Evolutionary conservation across 768 basidiomycete genomes (phyloP).

Genomic region (Antrodiella citrinella): DNA sequence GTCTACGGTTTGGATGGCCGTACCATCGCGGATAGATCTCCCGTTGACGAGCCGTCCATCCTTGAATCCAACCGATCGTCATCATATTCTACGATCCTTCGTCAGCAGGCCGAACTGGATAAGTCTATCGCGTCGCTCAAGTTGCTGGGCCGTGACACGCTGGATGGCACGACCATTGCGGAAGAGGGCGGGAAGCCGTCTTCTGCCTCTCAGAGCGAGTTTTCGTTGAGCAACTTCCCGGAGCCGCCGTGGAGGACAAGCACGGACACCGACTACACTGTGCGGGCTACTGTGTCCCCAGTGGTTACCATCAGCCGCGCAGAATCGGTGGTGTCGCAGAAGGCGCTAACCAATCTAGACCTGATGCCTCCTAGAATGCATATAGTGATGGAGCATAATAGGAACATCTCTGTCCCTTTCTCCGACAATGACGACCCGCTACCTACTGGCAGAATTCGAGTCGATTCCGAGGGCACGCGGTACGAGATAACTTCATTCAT

Average conservation of each 20-base stretch:
- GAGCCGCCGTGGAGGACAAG: conserved; percentile 39
- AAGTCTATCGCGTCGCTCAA: conserved; percentile 53
- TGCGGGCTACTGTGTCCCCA: neutral
- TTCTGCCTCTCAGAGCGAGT: conserved; percentile 32
- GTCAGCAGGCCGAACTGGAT: conserved; percentile 58
- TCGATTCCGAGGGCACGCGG: conserved; percentile 41
- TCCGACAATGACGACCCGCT: conserved; percentile 5
- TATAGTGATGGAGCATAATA: conserved; percentile 11
- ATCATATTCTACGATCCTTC: conserved; percentile 34
- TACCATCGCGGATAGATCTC: conserved; percentile 8
- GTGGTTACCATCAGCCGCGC: neutral
- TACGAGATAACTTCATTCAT: conserved; percentile 76
- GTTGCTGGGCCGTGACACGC: conserved; percentile 24
- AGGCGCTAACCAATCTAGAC: neutral
- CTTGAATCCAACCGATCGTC: conserved; percentile 18
- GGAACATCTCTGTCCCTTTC: conserved; percentile 9
- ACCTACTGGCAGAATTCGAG: conserved; percentile 12
- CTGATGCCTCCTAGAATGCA: conserved; percentile 19
- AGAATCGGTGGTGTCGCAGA: neutral
- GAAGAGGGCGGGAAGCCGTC: conserved; percentile 8
- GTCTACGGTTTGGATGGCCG: conserved; percentile 38
- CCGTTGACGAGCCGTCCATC: conserved; percentile 3
- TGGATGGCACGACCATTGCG: conserved; percentile 15
- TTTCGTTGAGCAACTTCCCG: conserved; percentile 68
- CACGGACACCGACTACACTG: conserved; percentile 5